Evolutionary conservation across 2,329 filamentous ascomycete genomes (phyloP).

Genomic region (Fusarium sambucinum): DNA sequence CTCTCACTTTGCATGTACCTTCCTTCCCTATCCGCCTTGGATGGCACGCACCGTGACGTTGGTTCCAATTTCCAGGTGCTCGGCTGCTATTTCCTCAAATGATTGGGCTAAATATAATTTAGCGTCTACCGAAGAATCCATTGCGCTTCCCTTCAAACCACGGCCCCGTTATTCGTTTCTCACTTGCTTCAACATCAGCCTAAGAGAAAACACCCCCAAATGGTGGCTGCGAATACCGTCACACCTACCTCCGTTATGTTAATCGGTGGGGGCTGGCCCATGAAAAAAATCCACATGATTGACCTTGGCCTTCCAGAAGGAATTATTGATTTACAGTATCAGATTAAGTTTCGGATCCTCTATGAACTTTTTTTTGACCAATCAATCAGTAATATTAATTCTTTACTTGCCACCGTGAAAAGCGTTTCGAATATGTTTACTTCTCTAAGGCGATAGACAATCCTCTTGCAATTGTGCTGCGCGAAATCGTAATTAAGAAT

Average conservation of each 20-base stretch:
- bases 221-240: conserved; percentile 23
- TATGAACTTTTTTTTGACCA: conserved; percentile 11
- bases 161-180: conserved; percentile 5
- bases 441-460: conserved; percentile 1
- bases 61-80: conserved; percentile 23
- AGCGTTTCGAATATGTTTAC: background rate
- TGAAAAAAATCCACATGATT: conserved; percentile 31
- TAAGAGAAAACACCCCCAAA: background rate
- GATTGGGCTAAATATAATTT: conserved; percentile 24
- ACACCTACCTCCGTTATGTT: conserved; percentile 15
- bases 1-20: background rate
- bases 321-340: conserved; percentile 6
- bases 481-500: background rate
- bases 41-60: conserved; percentile 37
- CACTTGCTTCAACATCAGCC: background rate
- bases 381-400: conserved; percentile 5
- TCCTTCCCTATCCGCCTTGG: conserved; percentile 6
- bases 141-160: conserved; percentile 1
- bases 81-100: conserved; percentile 22
- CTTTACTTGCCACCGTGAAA: background rate
- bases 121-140: conserved; percentile 5
- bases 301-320: conserved; percentile 17
- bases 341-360: conserved; percentile 23
- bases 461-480: background rate
- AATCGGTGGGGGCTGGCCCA: conserved; percentile 22